Percentiles rank a stretch among this genome's conserved stretches.
Evolutionary conservation across 139 green algal genomes (phyloP).

Genomic region (Coelastrella sp.): DNA sequence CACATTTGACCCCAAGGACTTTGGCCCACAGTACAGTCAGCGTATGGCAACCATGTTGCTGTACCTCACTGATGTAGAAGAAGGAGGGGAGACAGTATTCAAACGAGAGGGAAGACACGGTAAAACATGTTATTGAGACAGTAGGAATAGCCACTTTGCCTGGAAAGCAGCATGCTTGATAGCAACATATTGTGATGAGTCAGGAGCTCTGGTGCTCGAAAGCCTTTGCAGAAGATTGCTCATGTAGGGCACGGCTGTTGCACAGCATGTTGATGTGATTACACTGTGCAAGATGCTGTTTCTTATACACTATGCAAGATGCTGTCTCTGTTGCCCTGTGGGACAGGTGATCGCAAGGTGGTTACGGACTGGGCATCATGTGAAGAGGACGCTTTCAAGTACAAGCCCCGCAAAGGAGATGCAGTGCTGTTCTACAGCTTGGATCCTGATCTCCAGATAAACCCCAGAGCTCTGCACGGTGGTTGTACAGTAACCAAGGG

Average conservation of each 20-base stretch:
- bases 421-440: slow-evolving; percentile 86
- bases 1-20: slow-evolving; percentile 69
- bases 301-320: not conserved
- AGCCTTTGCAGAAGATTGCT: too few relatives aligned
- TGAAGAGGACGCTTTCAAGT: slow-evolving; percentile 47
- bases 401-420: slow-evolving; percentile 81
- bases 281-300: not conserved
- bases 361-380: slow-evolving; percentile 20
- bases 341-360: not conserved
- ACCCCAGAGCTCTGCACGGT: slow-evolving; percentile 68
- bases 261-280: too few relatives aligned
- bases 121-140: slow-evolving; percentile 65
- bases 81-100: slow-evolving; percentile 82
- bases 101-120: slow-evolving; percentile 73
- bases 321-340: not conserved
- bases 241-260: too few relatives aligned
- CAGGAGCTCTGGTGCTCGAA: too few relatives aligned
- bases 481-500: slow-evolving; percentile 63
- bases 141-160: too few relatives aligned
- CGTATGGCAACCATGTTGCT: slow-evolving; percentile 77
- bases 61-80: slow-evolving; percentile 80
- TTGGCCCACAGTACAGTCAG: slow-evolving; percentile 79
- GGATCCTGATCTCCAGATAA: slow-evolving; percentile 54
- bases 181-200: not conserved
- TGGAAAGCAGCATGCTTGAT: not conserved